Conservation (phyloP, 495 filamentous ascomycete genomes). For the Astrothelium macrocarpum region DNA sequence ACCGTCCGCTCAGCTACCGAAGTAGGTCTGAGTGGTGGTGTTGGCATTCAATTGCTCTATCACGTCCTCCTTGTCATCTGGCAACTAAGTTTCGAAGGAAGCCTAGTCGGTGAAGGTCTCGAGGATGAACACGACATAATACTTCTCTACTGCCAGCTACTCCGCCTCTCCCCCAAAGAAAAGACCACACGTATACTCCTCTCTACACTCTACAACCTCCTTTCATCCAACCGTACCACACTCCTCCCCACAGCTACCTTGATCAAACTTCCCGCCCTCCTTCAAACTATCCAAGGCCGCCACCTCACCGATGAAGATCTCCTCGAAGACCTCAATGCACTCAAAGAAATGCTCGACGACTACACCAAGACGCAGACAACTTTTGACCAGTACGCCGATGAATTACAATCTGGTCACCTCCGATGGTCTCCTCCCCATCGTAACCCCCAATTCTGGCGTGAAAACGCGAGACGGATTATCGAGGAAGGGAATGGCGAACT, state of each 20-base stretch:
- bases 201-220: conserved; percentile 79
- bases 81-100: conserved; percentile 90
- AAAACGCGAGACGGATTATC: conserved; percentile 87
- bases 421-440: conserved; percentile 94
- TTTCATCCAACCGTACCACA: conserved; percentile 60
- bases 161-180: conserved; percentile 89
- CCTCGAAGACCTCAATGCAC: conserved; percentile 66
- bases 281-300: conserved; percentile 64
- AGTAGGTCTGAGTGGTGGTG: conserved; percentile 61
- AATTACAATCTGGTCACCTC: conserved; percentile 79
- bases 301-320: conserved; percentile 86
- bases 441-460: conserved; percentile 82
- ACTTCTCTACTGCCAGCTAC: conserved; percentile 77
- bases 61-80: conserved; percentile 86
- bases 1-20: conserved; percentile 45
- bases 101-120: conserved; percentile 71
- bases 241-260: conserved; percentile 75
- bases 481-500: conserved; percentile 73
- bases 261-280: conserved; percentile 68
- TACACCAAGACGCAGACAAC: conserved; percentile 96
- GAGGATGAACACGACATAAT: conserved; percentile 88
- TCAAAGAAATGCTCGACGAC: conserved; percentile 74
- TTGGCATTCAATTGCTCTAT: conserved; percentile 89
- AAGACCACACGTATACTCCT: conserved; percentile 91
- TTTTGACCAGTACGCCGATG: conserved; percentile 88